Conservation (phyloP, 441 rosid genomes). For the Geranium incanum region DNA sequence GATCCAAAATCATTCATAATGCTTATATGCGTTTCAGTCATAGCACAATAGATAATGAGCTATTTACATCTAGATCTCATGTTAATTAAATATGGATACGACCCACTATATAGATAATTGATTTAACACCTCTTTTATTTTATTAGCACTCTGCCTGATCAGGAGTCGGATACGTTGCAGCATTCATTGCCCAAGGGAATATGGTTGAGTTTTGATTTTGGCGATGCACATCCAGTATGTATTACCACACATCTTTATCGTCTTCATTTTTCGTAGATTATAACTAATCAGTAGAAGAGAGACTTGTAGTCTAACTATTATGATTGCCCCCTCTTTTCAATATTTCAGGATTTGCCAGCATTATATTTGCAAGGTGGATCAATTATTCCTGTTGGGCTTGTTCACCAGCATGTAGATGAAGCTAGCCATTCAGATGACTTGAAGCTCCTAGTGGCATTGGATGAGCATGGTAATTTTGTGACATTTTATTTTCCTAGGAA, state of each 20-base stretch:
- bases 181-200: slow-evolving; percentile 60
- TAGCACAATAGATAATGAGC: background rate
- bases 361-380: slow-evolving; percentile 90
- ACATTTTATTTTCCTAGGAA: slow-evolving; percentile 9
- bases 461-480: slow-evolving; percentile 63
- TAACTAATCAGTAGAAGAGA: background rate
- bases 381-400: slow-evolving; percentile 61
- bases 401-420: slow-evolving; percentile 67
- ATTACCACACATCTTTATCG: slow-evolving; percentile 11
- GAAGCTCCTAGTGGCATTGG: slow-evolving; percentile 69
- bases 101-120: slow-evolving; percentile 1
- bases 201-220: slow-evolving; percentile 79
- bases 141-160: slow-evolving; percentile 44
- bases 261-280: slow-evolving; percentile 1
- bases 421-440: slow-evolving; percentile 61
- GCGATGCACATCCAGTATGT: slow-evolving; percentile 83
- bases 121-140: slow-evolving; percentile 17
- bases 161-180: slow-evolving; percentile 41
- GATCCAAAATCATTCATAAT: background rate
- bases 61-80: slow-evolving; percentile 1
- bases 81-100: background rate
- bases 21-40: background rate
- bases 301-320: slow-evolving; percentile 3
- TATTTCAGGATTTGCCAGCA: slow-evolving; percentile 71
- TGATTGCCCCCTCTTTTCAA: slow-evolving; percentile 12